Conservation (phyloP, 2,329 filamentous ascomycete species). For the Exophiala calicioides region DNA sequence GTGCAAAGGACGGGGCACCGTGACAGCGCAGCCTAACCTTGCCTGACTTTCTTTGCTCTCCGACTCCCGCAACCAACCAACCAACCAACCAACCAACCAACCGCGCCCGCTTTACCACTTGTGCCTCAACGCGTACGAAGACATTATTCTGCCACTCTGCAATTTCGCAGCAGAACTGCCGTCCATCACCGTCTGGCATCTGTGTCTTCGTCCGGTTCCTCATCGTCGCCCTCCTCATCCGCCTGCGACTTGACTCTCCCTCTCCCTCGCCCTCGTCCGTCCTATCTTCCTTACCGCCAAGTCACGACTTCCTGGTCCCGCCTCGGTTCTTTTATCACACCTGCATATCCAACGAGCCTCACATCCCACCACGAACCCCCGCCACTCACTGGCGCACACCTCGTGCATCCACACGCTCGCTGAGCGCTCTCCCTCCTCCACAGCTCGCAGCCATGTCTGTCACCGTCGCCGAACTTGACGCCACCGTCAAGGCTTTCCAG, state of each 20-base stretch:
- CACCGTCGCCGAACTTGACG: conserved; percentile 92
- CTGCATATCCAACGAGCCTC: conserved; percentile 19
- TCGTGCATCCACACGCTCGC: conserved; percentile 23
- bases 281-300: background rate
- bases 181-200: no score
- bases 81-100: no score
- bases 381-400: conserved; percentile 23
- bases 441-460: conserved; percentile 55
- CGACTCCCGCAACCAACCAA: no score
- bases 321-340: conserved; percentile 15
- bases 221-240: background rate
- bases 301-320: background rate
- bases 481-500: conserved; percentile 93
- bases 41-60: no score
- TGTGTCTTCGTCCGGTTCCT: no score
- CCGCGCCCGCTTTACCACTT: no score
- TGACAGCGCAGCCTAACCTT: no score
- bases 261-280: background rate
- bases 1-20: no score
- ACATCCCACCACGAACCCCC: conserved; percentile 8
- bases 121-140: no score
- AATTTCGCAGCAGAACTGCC: no score
- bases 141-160: no score
- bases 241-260: background rate
- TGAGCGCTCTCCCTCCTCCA: conserved; percentile 21